phyloP scores from a whole-genome alignment of 148 eudicot species.

The Dysphania ambrosioides region DNA sequence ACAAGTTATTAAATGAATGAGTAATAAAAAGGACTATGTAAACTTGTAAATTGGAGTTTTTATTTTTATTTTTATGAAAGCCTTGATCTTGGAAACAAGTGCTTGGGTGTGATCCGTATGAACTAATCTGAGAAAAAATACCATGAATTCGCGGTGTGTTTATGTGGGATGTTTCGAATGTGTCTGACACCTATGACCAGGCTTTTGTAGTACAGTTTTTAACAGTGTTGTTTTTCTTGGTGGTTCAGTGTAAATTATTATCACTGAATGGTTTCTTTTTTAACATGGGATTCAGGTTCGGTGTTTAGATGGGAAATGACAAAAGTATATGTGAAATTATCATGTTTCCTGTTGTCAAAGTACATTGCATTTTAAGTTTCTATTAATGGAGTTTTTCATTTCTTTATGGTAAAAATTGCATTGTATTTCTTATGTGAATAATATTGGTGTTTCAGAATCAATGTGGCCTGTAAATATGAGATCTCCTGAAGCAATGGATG shows the following conservation, averaged over 20 bases:
- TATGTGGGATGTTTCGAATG: not conserved
- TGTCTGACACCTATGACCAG: not conserved
- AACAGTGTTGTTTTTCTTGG: not conserved
- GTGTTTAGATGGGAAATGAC: not conserved
- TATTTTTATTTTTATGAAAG: no score
- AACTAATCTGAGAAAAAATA: not conserved
- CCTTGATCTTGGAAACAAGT: not conserved
- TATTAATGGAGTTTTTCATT: not conserved
- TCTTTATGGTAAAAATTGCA: not conserved
- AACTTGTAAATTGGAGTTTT: no score
- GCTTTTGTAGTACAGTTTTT: not conserved
- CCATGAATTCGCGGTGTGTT: not conserved
- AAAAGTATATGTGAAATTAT: not conserved
- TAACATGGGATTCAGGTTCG: not conserved
- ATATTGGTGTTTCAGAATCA: slow-evolving; percentile 41
- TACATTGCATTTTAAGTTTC: not conserved
- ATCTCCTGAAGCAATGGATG: slow-evolving; percentile 62
- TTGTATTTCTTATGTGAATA: slow-evolving; percentile 14
- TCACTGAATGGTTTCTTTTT: not conserved
- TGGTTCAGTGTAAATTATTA: not conserved
- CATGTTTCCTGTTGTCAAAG: not conserved
- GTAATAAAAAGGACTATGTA: no score
- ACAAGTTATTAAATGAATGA: no score
- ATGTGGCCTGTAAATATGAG: slow-evolving; percentile 73
- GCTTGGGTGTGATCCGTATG: not conserved